phyloP scores from a whole-genome alignment of 2,329 filamentous ascomycete species.

The Mollisiaceae sp. region DNA sequence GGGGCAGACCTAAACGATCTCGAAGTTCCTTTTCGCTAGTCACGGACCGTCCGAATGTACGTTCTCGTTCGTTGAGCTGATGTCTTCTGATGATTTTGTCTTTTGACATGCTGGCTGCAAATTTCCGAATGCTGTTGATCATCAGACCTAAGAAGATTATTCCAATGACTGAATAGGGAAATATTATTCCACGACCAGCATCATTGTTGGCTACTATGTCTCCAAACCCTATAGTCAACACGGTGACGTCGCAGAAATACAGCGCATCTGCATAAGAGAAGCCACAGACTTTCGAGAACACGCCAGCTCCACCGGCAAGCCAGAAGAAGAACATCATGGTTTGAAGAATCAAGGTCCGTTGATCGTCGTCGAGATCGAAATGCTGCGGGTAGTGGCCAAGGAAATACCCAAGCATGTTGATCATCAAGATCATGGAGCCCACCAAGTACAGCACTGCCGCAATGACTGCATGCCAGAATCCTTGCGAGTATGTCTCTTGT shows the following conservation, averaged over 20 bases:
- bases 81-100: conserved; percentile 67
- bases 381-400: conserved; percentile 71
- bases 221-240: conserved; percentile 65
- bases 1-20: conserved; percentile 45
- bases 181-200: conserved; percentile 62
- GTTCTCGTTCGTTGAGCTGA: conserved; percentile 56
- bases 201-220: conserved; percentile 62
- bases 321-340: conserved; percentile 74
- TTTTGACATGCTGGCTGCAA: conserved; percentile 62
- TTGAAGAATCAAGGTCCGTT: conserved; percentile 72
- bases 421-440: conserved; percentile 65
- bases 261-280: conserved; percentile 65
- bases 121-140: conserved; percentile 67
- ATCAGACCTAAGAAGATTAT: conserved; percentile 73
- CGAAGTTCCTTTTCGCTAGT: conserved; percentile 56
- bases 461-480: conserved; percentile 72
- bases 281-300: conserved; percentile 62
- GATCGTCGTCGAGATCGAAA: conserved; percentile 68
- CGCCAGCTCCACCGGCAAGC: conserved; percentile 66
- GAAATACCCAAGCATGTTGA: conserved; percentile 74
- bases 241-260: conserved; percentile 66
- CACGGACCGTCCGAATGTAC: conserved; percentile 59
- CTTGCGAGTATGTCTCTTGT: conserved; percentile 64
- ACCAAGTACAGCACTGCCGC: conserved; percentile 67
- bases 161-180: conserved; percentile 71